Conservation (phyloP, 306 rosid species). For the Sicyos edulis region DNA sequence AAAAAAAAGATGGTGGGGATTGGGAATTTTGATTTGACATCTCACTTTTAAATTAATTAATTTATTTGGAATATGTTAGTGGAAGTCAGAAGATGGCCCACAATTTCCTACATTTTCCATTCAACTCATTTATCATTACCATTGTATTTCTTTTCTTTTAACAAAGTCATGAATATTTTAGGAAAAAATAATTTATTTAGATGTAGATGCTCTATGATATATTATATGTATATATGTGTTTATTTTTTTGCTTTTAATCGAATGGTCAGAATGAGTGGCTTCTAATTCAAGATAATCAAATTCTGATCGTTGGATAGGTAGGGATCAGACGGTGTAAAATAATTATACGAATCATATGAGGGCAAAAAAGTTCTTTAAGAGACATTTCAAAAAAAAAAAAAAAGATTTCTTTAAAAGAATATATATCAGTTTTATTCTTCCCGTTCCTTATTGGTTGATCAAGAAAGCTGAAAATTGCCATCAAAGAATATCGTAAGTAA, state of each 20-base stretch:
- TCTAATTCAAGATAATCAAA: conserved; percentile 48
- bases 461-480: not conserved
- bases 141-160: not conserved
- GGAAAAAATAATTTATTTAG: not conserved
- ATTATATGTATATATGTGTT: not conserved
- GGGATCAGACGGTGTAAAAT: not conserved
- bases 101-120: conserved; percentile 29
- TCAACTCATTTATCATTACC: conserved; percentile 14
- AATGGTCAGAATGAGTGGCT: conserved; percentile 70
- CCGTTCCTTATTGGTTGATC: not conserved
- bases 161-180: not conserved
- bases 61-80: conserved; percentile 83
- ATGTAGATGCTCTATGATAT: not conserved
- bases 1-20: conserved; percentile 58
- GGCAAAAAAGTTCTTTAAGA: not conserved
- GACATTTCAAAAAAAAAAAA: not conserved
- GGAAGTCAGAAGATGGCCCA: conserved; percentile 92
- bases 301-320: not conserved
- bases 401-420: not conserved
- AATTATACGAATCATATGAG: not conserved
- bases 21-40: conserved; percentile 49
- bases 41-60: conserved; percentile 54
- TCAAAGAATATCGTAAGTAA: not conserved
- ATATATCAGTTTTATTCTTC: not conserved
- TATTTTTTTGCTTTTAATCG: conserved; percentile 60